These are phyloP conservation scores for Mimosa bimucronata DNA, from an alignment of 306 rosid genomes.

Conservation along the genomic window DNA sequence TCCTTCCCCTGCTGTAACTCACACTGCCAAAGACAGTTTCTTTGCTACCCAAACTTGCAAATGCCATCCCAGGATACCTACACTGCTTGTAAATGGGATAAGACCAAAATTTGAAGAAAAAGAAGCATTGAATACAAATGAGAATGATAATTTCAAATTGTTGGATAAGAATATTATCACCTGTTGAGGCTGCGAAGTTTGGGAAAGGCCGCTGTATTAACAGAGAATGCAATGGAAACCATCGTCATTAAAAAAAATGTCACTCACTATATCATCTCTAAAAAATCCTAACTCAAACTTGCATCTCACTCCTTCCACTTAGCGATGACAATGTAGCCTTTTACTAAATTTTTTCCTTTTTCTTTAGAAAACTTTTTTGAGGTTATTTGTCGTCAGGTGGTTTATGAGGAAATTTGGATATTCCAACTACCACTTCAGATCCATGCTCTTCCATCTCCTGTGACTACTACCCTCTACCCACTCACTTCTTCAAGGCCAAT, in stretches of 20 bases:
- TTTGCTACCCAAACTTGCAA: conserved; percentile 65
- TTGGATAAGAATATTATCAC: conserved; percentile 35
- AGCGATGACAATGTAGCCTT: not conserved
- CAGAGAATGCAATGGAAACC: conserved; percentile 53
- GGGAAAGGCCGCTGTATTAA: conserved; percentile 47
- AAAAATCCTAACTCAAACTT: not conserved
- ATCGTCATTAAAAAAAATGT: conserved; percentile 56
- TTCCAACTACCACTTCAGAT: conserved; percentile 6
- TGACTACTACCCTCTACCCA: not conserved
- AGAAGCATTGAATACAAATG: no score
- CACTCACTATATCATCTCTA: not conserved
- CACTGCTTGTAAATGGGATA: not conserved
- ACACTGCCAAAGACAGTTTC: conserved; percentile 51
- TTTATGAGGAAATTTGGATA: conserved; percentile 37
- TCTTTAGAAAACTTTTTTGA: not conserved
- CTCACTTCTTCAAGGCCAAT: not conserved
- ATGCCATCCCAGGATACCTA: conserved; percentile 55
- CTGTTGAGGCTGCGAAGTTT: conserved; percentile 52
- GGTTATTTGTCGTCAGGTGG: conserved; percentile 32
- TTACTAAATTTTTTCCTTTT: not conserved
- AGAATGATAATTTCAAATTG: not conserved
- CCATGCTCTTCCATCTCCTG: not conserved
- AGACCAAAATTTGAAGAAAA: not conserved
- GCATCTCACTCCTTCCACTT: not conserved
- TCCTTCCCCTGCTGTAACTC: conserved; percentile 82